Base-by-base conservation (phyloP, 2,329 filamentous ascomycete species). In the Erysiphe pulchra region DNA sequence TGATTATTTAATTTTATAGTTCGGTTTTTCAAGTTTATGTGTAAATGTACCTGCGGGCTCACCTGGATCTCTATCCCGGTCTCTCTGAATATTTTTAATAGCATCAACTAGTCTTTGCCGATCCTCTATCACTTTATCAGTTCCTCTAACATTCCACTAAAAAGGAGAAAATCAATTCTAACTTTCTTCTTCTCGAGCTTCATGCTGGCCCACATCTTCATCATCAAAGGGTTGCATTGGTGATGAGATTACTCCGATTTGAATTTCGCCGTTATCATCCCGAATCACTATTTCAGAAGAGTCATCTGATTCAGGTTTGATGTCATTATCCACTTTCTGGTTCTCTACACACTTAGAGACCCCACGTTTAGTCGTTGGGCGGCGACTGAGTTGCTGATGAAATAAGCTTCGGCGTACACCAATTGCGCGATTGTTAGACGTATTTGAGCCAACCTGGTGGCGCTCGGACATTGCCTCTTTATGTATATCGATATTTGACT, bases 181-280 rank as follows among this genome's bases (percentile, higher is more conserved):
- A 49, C 67, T 69, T 56, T 75, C 71, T 48, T 59, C 68, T 58
- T 71, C 72, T 54, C 66, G 64, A 49, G 63, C 66, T 46, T 75
- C 70, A 52, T 76, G 77, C 42, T 69, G 60, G 20, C 65, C 62
- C 44, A 70, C 68, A 45, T 71, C 69, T 14, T 63, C 59, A 39
- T 54, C 55, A 43, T 74, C 70, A 28, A 68, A 58, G 8, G 63
- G 59, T 13, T 67, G 65, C 49, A 67, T 64, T 0, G 68, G 70
- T 56, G 69, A 17, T 14, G 14, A 17, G 8, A 13, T 17, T 8
- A 74, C 71, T 14, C 63, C 64, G n/a, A 77, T 60, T 56, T 75
- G 68, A 47, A 75, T 67, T 51, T 77, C 73, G 43, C 74, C 75
- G 53, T 76, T 69, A 57, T 69, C 62, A 54, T 77, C 69, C 50